Evolutionary conservation across 495 filamentous ascomycete species (phyloP).

Genomic region (Penicillium malachiteum): DNA sequence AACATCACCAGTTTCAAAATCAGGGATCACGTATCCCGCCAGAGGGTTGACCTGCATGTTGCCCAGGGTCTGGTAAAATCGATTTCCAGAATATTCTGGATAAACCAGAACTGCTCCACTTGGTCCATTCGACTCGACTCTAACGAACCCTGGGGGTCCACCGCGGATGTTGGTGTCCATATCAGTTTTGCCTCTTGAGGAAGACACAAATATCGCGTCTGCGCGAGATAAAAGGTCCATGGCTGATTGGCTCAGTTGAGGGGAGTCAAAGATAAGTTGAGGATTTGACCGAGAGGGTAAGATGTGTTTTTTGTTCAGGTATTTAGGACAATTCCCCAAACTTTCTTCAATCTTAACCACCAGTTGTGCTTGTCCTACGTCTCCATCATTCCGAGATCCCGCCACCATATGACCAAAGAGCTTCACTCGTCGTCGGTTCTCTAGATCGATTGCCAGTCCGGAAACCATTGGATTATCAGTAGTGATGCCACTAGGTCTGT

Average conservation of each 20-base stretch:
- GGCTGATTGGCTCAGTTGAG: slow-evolving; percentile 44
- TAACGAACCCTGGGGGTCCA: slow-evolving; percentile 70
- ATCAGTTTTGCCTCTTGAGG: slow-evolving; percentile 54
- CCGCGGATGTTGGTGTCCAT: slow-evolving; percentile 90
- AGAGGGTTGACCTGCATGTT: slow-evolving; percentile 65
- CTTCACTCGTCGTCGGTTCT: slow-evolving; percentile 65
- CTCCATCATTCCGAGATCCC: slow-evolving; percentile 44
- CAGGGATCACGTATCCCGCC: slow-evolving; percentile 66
- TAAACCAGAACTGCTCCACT: slow-evolving; percentile 58
- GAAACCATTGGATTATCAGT: slow-evolving; percentile 46
- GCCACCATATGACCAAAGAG: slow-evolving; percentile 62
- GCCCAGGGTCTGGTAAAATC: slow-evolving; percentile 77
- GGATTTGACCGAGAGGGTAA: slow-evolving; percentile 51
- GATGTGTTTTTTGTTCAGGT: slow-evolving; percentile 71
- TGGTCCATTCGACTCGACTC: slow-evolving; percentile 53
- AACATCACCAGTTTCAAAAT: slow-evolving; percentile 67
- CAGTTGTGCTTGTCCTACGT: slow-evolving; percentile 55
- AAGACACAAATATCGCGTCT: slow-evolving; percentile 76
- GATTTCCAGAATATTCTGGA: slow-evolving; percentile 80
- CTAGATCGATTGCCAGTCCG: slow-evolving; percentile 65
- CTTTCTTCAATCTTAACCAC: slow-evolving; percentile 65
- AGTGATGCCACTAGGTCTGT: slow-evolving; percentile 3
- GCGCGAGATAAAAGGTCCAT: slow-evolving; percentile 59
- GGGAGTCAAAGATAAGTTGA: slow-evolving; percentile 47
- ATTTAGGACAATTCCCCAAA: slow-evolving; percentile 81